These are phyloP conservation scores for Trypanosoma grayi DNA, from an alignment of 208 protist genomes.

Conservation along the genomic window DNA sequence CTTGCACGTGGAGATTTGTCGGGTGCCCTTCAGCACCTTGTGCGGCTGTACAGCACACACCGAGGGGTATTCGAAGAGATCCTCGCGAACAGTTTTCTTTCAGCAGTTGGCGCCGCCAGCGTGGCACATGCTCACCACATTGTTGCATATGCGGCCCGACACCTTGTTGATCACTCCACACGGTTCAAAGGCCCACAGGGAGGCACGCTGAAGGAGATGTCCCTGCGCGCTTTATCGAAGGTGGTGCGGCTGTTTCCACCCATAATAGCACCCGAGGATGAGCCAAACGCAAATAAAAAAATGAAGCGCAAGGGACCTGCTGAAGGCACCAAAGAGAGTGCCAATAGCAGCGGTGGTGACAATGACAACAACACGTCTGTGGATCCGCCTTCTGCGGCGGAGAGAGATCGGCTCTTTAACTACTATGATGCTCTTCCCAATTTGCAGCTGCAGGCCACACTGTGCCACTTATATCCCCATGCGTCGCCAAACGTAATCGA, in stretches of 20 bases:
- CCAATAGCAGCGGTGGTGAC: neutral
- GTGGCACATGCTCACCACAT: slow-evolving; percentile 76
- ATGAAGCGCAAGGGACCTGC: neutral
- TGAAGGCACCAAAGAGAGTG: neutral
- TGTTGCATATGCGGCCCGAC: slow-evolving; percentile 52
- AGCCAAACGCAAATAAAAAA: slow-evolving; percentile 13
- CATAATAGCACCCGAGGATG: slow-evolving; percentile 13
- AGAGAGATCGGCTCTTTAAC: slow-evolving; percentile 47
- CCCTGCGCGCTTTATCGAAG: slow-evolving; percentile 44
- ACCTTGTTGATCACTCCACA: slow-evolving; percentile 49
- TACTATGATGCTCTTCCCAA: slow-evolving; percentile 64
- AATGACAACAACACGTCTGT: neutral
- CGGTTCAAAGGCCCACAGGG: slow-evolving; percentile 47
- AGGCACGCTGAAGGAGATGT: slow-evolving; percentile 53
- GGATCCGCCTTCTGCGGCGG: slow-evolving; percentile 31
- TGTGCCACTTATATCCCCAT: slow-evolving; percentile 52
- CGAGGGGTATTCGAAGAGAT: slow-evolving; percentile 58
- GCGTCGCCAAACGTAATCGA: slow-evolving; percentile 48
- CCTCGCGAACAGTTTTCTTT: slow-evolving; percentile 57
- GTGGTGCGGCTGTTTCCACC: slow-evolving; percentile 49
- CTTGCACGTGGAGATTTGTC: slow-evolving; percentile 60
- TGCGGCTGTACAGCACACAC: slow-evolving; percentile 43
- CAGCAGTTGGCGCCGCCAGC: slow-evolving; percentile 58
- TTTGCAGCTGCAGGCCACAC: slow-evolving; percentile 79
- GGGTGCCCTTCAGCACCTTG: slow-evolving; percentile 51